phyloP scores from a whole-genome alignment of 2,329 filamentous ascomycete species.

The Pseudogymnoascus sp. region DNA sequence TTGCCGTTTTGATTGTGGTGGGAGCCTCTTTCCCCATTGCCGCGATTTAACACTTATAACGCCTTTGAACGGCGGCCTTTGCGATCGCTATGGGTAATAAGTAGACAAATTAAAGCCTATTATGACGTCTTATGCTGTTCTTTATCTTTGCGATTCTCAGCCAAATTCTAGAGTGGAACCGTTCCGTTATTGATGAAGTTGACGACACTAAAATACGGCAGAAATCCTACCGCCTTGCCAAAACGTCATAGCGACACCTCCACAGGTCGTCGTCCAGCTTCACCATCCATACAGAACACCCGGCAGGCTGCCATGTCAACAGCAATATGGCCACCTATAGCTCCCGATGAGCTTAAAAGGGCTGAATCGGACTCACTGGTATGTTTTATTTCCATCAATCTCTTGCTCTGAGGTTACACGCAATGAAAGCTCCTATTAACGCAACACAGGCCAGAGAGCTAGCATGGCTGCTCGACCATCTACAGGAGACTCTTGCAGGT shows the following conservation, averaged over 20 bases:
- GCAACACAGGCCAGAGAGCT: constrained; percentile 28
- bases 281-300: constrained; percentile 5
- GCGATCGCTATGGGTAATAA: neutral
- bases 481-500: constrained; percentile 29
- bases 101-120: neutral
- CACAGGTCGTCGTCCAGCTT: constrained; percentile 4
- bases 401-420: neutral
- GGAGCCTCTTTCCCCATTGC: neutral
- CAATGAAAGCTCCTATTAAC: constrained; percentile 13
- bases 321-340: constrained; percentile 27
- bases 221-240: constrained; percentile 6
- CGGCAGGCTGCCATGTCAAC: constrained; percentile 19
- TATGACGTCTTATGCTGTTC: neutral
- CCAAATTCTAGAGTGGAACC: neutral
- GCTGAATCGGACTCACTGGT: constrained; percentile 30
- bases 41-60: neutral
- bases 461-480: constrained; percentile 31
- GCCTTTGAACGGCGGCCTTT: neutral
- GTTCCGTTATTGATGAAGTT: neutral
- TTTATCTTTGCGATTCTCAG: neutral
- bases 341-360: constrained; percentile 22
- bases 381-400: constrained; percentile 13
- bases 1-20: constrained; percentile 15
- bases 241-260: constrained; percentile 9
- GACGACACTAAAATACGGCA: constrained; percentile 2